phyloP scores from a whole-genome alignment of 192 early-diverging fungal species.

The Linnemannia schmuckeri region DNA sequence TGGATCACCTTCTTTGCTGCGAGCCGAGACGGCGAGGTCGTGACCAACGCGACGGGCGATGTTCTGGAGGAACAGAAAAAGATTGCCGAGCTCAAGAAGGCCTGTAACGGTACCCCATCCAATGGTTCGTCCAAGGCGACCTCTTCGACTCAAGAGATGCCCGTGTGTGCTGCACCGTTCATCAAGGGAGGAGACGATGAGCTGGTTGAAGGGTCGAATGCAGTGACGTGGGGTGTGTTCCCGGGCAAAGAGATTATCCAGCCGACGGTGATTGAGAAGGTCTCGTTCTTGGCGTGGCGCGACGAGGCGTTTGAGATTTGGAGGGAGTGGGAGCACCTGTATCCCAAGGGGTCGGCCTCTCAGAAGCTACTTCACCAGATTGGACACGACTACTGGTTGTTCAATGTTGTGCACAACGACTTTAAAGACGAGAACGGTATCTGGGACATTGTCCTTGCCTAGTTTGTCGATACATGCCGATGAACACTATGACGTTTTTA shows the following conservation, averaged over 20 bases:
- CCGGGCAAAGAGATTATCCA: conserved; percentile 91
- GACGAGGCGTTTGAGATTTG: conserved; percentile 89
- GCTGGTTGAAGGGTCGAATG: conserved; percentile 71
- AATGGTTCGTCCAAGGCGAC: conserved; percentile 26
- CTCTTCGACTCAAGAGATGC: conserved; percentile 6
- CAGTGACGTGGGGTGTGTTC: conserved; percentile 93
- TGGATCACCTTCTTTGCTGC: conserved; percentile 93
- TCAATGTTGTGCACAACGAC: conserved; percentile 89
- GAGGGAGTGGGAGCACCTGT: conserved; percentile 81
- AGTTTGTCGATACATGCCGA: not conserved
- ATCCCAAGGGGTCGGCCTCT: conserved; percentile 68
- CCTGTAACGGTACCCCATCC: conserved; percentile 54
- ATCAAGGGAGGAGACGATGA: conserved; percentile 58
- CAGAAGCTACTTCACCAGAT: conserved; percentile 73
- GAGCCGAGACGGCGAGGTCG: conserved; percentile 70
- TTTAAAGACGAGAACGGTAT: conserved; percentile 64
- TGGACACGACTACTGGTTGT: conserved; percentile 76
- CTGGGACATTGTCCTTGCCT: conserved; percentile 61
- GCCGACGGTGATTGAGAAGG: conserved; percentile 84
- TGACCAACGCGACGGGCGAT: conserved; percentile 37
- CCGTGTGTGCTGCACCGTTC: conserved; percentile 70
- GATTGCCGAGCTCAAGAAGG: conserved; percentile 62
- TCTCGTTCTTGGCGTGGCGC: conserved; percentile 86
- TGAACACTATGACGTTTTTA: too few species aligned
- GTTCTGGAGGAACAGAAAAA: conserved; percentile 44